Evolutionary conservation across 2,329 filamentous ascomycete genomes (phyloP), one percentile per base, ranked within the genome.

Genomic region (Colletotrichum lentis): DNA sequence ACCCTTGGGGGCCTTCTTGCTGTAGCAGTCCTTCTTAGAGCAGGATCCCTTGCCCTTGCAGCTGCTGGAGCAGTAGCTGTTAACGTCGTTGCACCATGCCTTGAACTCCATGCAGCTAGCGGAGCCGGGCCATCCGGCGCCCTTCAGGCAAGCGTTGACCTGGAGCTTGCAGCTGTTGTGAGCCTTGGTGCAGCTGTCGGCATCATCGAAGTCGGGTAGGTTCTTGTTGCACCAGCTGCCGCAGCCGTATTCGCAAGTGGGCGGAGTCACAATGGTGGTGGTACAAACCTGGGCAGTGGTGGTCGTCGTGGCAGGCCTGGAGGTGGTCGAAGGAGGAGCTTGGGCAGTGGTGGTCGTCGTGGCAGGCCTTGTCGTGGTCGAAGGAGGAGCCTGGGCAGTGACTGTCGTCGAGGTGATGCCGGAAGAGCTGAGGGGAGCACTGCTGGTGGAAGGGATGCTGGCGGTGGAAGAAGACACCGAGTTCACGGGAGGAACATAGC

Each of bases 221-320:
- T 83, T 79, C 53, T 78, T 79, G 44, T 80, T 81, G 73, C 84
- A 86, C 84, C 85, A 88, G 69, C 80, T 81, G 55, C 85, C 86
- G 70, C 82, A 83, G 71, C 82, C 78, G 76, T 85, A 87, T 74
- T 87, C 85, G 75, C 85, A 87, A 37, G 76, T 78, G 55, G 83
- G 76, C 11, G 83, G 81, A 27, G 80, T 74, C 12, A 80, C 78
- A 27, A 77, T 74, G 27, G 83, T 85, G 55, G 80, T 76, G 11
- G 81, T 84, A 76, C 85, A 87, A 60, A 84, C 74, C n/a, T 80
- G 73, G 46, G 76, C 75, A 35, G 74, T 76, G 18, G 79, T 80
- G 24, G 77, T 80, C 35, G 72, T 74, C 44, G 71, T 73, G 43
- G 24, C 67, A 55, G 70, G 66, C 50, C 71, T 72, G 16, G 72